Percentiles rank a stretch among this genome's conserved stretches.
These are phyloP conservation scores for Macrocystidia cucumis DNA, from an alignment of 1,284 basidiomycete species.

Conservation along the genomic window DNA sequence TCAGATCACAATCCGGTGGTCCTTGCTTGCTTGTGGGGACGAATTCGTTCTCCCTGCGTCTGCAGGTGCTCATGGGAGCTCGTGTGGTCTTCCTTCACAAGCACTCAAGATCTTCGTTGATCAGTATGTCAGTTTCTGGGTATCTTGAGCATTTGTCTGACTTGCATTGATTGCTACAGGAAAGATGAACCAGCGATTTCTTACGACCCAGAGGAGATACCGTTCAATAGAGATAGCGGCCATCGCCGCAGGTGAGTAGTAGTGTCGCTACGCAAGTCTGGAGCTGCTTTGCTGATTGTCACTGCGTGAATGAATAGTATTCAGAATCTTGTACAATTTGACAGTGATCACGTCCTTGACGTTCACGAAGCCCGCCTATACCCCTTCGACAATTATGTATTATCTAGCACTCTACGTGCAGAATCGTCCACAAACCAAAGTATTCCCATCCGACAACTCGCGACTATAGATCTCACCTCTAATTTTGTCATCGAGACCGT, in stretches of 20 bases:
- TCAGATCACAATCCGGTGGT: slow-evolving; percentile 47
- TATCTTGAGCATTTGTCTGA: too few species aligned
- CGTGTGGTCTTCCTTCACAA: slow-evolving; percentile 39
- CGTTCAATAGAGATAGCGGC: slow-evolving; percentile 29
- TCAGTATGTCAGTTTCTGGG: slow-evolving; percentile 28
- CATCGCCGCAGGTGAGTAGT: slow-evolving; percentile 30
- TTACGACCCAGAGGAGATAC: slow-evolving; percentile 40
- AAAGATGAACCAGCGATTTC: slow-evolving; percentile 25
- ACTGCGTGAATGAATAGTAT: slow-evolving; percentile 25
- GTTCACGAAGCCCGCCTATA: slow-evolving; percentile 46
- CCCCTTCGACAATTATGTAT: slow-evolving; percentile 49
- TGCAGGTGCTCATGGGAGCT: slow-evolving; percentile 37
- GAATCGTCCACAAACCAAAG: slow-evolving; percentile 26
- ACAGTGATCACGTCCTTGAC: slow-evolving; percentile 50
- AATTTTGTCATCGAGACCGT: slow-evolving; percentile 36
- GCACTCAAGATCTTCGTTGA: slow-evolving; percentile 41
- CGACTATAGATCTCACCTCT: slow-evolving; percentile 36
- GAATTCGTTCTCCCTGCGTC: slow-evolving; percentile 39
- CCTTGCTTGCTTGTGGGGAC: slow-evolving; percentile 44
- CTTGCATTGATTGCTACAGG: slow-evolving; percentile 15
- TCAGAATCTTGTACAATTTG: slow-evolving; percentile 49
- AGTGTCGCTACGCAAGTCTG: too few species aligned
- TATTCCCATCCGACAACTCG: slow-evolving; percentile 34
- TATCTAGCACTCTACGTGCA: slow-evolving; percentile 40
- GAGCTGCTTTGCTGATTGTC: not conserved